Conservation (phyloP, 306 rosid genomes). For the Sicyos edulis region DNA sequence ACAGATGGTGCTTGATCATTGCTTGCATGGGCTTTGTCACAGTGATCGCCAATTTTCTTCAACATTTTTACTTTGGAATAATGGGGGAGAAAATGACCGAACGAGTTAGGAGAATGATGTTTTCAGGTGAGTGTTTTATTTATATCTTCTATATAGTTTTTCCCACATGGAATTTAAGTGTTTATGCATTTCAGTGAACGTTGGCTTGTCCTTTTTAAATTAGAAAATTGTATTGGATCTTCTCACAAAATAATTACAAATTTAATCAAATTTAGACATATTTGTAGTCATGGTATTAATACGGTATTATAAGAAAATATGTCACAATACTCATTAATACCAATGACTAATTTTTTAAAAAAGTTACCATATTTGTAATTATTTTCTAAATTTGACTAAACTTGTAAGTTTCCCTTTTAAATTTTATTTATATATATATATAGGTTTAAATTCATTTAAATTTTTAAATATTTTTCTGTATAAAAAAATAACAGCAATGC, state of each 20-base stretch:
- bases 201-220: slow-evolving; percentile 9
- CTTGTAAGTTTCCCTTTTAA: too few species aligned
- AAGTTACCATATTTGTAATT: too few species aligned
- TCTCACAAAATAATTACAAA: too few species aligned
- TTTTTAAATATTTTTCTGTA: background rate
- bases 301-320: too few species aligned
- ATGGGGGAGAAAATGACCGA: slow-evolving; percentile 99
- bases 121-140: slow-evolving; percentile 62
- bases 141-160: slow-evolving; percentile 13
- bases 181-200: background rate
- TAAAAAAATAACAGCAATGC: slow-evolving; percentile 62
- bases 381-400: too few species aligned
- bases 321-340: too few species aligned
- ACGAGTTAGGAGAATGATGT: slow-evolving; percentile 99
- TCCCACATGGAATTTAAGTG: background rate
- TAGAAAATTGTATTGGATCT: too few species aligned
- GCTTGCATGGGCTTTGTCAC: slow-evolving; percentile 96
- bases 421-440: too few species aligned
- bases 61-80: slow-evolving; percentile 97
- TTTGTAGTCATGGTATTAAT: too few species aligned
- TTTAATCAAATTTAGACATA: too few species aligned
- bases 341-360: too few species aligned
- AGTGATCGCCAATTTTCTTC: slow-evolving; percentile 93
- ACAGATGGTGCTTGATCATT: slow-evolving; percentile 95
- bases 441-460: too few species aligned